Percentiles rank a stretch among this genome's conserved stretches.
Conservation (phyloP, 164 flowering plant genomes). For the Pachysandra terminalis region DNA sequence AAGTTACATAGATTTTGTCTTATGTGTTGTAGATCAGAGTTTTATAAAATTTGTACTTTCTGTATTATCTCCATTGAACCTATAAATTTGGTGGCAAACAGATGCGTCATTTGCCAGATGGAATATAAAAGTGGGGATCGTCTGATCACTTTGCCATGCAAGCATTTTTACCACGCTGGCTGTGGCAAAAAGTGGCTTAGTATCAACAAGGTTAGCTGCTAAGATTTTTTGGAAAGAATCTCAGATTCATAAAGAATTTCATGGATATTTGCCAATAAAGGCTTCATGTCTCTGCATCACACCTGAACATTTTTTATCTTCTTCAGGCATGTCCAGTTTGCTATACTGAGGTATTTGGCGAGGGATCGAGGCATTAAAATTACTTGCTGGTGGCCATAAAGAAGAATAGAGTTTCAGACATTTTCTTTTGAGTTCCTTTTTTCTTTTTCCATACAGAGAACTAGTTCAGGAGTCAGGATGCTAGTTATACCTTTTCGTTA, state of each 20-base stretch:
- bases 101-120: slow-evolving; percentile 95
- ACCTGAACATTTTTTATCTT: background rate
- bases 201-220: slow-evolving; percentile 71
- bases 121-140: slow-evolving; percentile 68
- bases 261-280: background rate
- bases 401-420: background rate
- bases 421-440: background rate
- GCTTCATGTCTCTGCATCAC: background rate
- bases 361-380: slow-evolving; percentile 25
- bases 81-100: slow-evolving; percentile 16
- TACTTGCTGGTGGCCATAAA: background rate
- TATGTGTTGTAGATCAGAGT: too few species aligned
- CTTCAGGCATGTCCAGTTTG: slow-evolving; percentile 85
- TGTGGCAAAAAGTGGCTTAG: slow-evolving; percentile 83
- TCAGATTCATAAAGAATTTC: too few species aligned
- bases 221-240: background rate
- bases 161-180: slow-evolving; percentile 65
- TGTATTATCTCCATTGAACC: too few species aligned
- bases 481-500: background rate
- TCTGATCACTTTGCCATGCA: slow-evolving; percentile 75
- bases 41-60: too few species aligned
- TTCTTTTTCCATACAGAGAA: background rate
- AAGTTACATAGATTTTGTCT: too few species aligned
- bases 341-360: slow-evolving; percentile 60
- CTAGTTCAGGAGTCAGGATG: too few species aligned